Evolutionary conservation across 371 early-diverging fungal genomes (phyloP).

Genomic region (Vairimorpha ceranae): DNA sequence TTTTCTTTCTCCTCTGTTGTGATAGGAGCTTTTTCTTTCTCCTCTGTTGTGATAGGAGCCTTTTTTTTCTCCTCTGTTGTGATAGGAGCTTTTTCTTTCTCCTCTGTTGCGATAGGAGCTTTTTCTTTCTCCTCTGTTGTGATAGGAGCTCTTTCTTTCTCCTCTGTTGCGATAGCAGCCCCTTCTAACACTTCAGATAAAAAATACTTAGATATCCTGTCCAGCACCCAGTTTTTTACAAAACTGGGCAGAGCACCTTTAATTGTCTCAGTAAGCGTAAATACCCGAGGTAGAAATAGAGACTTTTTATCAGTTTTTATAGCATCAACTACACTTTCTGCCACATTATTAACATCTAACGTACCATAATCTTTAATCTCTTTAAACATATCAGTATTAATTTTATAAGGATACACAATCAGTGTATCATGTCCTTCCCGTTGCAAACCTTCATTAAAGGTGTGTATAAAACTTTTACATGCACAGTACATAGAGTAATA

Average conservation of each 20-base stretch:
- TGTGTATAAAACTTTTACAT: slow-evolving; percentile 49
- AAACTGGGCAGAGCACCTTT: background rate
- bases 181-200: too few relatives aligned
- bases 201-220: background rate
- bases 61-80: too few relatives aligned
- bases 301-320: slow-evolving; percentile 38
- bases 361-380: slow-evolving; percentile 37
- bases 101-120: background rate
- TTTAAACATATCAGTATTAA: slow-evolving; percentile 52
- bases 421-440: slow-evolving; percentile 47
- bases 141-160: background rate
- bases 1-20: too few relatives aligned
- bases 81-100: background rate
- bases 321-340: slow-evolving; percentile 33
- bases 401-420: slow-evolving; percentile 56
- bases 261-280: background rate
- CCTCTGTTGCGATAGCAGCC: background rate
- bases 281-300: slow-evolving; percentile 35
- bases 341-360: slow-evolving; percentile 33
- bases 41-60: too few relatives aligned
- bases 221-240: background rate
- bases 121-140: background rate
- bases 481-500: slow-evolving; percentile 52
- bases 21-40: too few relatives aligned
- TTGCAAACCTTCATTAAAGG: slow-evolving; percentile 44